Percentiles rank a stretch among this genome's conserved stretches.
phyloP scores from a whole-genome alignment of 805 yeast species.

The Scheffersomyces lignosus region DNA sequence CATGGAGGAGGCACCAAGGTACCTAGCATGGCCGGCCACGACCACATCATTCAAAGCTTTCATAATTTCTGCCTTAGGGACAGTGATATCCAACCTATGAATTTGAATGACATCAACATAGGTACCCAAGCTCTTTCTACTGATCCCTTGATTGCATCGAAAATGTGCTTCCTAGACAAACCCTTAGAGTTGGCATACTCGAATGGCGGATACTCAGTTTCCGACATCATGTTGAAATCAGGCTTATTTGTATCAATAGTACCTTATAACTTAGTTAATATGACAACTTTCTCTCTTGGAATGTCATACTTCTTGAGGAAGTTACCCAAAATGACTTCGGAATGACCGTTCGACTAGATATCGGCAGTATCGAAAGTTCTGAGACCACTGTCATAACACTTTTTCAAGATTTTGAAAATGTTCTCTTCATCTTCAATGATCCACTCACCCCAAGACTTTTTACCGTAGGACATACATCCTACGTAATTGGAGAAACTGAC shows the following conservation, averaged over 20 bases:
- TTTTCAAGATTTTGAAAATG: constrained; percentile 43
- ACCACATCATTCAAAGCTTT: constrained; percentile 54
- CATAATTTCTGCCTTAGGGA: constrained; percentile 57
- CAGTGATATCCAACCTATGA: constrained; percentile 51
- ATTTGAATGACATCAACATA: constrained; percentile 58
- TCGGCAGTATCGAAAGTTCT: constrained; percentile 55
- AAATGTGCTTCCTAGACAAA: constrained; percentile 45
- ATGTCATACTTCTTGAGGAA: constrained; percentile 52
- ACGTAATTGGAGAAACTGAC: constrained; percentile 47
- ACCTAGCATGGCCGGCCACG: constrained; percentile 47
- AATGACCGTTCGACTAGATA: constrained; percentile 45
- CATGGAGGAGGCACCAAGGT: constrained; percentile 68
- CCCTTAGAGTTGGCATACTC: constrained; percentile 36
- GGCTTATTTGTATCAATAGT: constrained; percentile 7
- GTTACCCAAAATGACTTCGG: constrained; percentile 52
- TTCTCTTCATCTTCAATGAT: constrained; percentile 47
- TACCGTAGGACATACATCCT: constrained; percentile 58
- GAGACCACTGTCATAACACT: constrained; percentile 45
- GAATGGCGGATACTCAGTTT: background rate
- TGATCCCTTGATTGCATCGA: constrained; percentile 43
- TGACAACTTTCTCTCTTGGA: constrained; percentile 55
- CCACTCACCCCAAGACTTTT: constrained; percentile 43
- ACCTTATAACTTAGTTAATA: constrained; percentile 44
- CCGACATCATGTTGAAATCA: background rate
- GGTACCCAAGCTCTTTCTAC: constrained; percentile 51